These are phyloP conservation scores for Aspergillus japonicus DNA, from an alignment of 2,329 filamentous ascomycete species.

Conservation along the genomic window DNA sequence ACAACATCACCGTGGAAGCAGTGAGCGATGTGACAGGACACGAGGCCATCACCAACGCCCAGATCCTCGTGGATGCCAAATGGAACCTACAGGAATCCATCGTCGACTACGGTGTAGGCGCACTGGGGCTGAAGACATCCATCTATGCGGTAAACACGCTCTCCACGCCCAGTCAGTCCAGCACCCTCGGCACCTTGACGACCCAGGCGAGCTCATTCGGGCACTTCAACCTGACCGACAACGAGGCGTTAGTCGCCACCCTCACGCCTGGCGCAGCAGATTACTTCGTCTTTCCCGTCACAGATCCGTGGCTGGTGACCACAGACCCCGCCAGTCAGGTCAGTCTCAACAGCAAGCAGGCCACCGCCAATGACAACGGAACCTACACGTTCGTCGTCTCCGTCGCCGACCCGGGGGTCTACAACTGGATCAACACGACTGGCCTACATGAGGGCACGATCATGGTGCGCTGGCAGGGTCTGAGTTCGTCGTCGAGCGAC, in stretches of 20 bases:
- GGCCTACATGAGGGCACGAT: constrained; percentile 1
- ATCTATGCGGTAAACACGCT: constrained; percentile 1
- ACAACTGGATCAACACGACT: constrained; percentile 1
- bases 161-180: not conserved
- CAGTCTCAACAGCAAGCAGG: constrained; percentile 2
- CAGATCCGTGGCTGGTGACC: constrained; percentile 2
- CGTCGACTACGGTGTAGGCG: not conserved
- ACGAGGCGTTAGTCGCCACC: not conserved
- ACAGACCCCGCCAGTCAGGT: not conserved
- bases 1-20: not conserved
- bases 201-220: constrained; percentile 4
- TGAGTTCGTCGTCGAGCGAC: not conserved
- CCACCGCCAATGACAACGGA: not conserved
- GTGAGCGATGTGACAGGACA: not conserved
- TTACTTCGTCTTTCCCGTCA: constrained; percentile 3
- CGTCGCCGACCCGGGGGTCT: not conserved
- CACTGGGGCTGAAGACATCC: constrained; percentile 1
- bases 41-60: not conserved
- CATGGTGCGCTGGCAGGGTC: constrained; percentile 5
- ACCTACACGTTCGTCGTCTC: not conserved
- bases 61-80: not conserved
- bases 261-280: not conserved
- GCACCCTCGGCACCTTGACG: constrained; percentile 1
- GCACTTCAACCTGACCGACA: not conserved
- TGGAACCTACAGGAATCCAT: constrained; percentile 1